A percentile compares a stretch with the other conserved stretches of the same genome.
Evolutionary conservation across 345 rosid species (phyloP).

Genomic region (Aquilaria malaccensis): DNA sequence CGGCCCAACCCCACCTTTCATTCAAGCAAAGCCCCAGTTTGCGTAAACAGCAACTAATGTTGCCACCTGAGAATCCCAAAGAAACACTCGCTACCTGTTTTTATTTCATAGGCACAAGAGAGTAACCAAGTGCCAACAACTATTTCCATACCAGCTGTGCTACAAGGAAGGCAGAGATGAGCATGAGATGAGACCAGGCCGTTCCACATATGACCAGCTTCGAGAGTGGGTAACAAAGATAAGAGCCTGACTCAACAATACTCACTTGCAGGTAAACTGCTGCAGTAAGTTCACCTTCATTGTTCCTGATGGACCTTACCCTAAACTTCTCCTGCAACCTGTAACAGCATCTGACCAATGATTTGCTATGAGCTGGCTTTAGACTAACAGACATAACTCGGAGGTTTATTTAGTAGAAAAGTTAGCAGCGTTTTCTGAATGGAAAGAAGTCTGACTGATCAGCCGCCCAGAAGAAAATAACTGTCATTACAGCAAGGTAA

Average conservation of each 20-base stretch:
- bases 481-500: conserved; percentile 83
- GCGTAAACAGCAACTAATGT: conserved; percentile 80
- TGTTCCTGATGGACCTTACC: conserved; percentile 51
- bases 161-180: conserved; percentile 47
- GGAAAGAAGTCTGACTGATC: conserved; percentile 65
- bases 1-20: conserved; percentile 96
- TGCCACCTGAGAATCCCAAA: conserved; percentile 43
- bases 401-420: neutral
- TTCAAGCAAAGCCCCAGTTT: conserved; percentile 58
- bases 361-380: neutral
- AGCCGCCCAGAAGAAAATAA: conserved; percentile 76
- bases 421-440: conserved; percentile 27
- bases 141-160: conserved; percentile 63
- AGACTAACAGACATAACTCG: no score
- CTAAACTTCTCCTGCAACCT: conserved; percentile 61
- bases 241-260: conserved; percentile 84
- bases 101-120: no score
- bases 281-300: conserved; percentile 47
- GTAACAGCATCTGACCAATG: neutral
- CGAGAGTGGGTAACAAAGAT: conserved; percentile 95
- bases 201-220: conserved; percentile 84
- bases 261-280: conserved; percentile 97
- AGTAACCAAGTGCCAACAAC: neutral
- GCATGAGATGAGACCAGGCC: conserved; percentile 69
- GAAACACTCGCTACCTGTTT: neutral